Base-by-base conservation (phyloP, 202 grass and related monocot genomes). In the Panicum virgatum region DNA sequence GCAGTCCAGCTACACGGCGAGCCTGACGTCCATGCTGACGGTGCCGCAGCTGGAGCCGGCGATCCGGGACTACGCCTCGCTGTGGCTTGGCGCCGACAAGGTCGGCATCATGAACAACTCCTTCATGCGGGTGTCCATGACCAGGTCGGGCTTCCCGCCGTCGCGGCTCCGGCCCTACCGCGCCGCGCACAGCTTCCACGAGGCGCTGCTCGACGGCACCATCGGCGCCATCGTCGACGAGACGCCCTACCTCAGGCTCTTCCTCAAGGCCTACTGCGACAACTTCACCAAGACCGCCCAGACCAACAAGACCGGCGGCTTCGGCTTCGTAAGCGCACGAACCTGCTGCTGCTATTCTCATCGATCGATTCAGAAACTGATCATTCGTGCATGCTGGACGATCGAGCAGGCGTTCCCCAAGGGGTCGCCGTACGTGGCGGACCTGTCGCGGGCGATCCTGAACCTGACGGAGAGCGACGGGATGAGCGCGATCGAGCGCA, bases 1-100 rank as follows among this genome's bases (percentile, higher is more conserved):
- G 75, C 88, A 91, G 82, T 86, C 92, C 5, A 98, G 90, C 79
- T 98, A 98, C 84, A 98, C 85, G 3, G 96, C 96, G 8, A 98
- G 96, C 85, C 86, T 95, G 79, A 93, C 92, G 15, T 93, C 92
- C 3, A 84, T 89, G 81, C 92, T 98, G 65, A 98, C 95, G 3
- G 95, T 94, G 64, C 86, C 84, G 43, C 84, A 69, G 60, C 32
- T 93, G 1, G 70, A 42, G 42, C 92, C 95, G 29, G 52, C 76
- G 27, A 68, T 84, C 19, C 20, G 2, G 3, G 67, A 84, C 92
- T 85, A 89, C 72, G 1, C 13, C 3, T 73, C 86, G 20, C 88
- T 98, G 59, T 50, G 59, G 76, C 69, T 0, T 5, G 80, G 66
- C 51, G 44, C 59, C 0, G 39, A 37, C 16, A 66, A 65, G 30